phyloP scores from a whole-genome alignment of 2,329 filamentous ascomycete species.

The Scopulariopsis brevicaulis region DNA sequence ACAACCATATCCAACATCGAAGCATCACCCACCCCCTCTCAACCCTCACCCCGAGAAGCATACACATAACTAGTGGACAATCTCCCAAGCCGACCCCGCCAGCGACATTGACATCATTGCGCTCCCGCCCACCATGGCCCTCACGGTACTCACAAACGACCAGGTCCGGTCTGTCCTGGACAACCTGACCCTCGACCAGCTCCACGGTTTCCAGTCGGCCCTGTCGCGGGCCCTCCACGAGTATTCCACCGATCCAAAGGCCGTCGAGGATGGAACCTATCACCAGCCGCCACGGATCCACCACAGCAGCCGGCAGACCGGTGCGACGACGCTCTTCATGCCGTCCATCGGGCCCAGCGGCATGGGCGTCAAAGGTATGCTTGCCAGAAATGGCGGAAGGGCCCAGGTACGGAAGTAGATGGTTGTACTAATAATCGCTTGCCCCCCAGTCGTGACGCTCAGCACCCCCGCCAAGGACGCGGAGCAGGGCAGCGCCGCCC shows the following conservation, averaged over 20 bases:
- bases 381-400: background rate
- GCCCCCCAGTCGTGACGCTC: constrained; percentile 48
- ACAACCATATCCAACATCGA: too few relatives aligned
- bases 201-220: constrained; percentile 35
- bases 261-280: constrained; percentile 27
- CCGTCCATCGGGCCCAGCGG: constrained; percentile 52
- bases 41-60: background rate
- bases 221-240: constrained; percentile 45
- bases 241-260: constrained; percentile 45
- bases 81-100: too few relatives aligned
- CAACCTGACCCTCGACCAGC: constrained; percentile 37
- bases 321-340: constrained; percentile 61
- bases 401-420: background rate
- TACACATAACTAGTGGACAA: background rate
- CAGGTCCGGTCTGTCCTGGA: constrained; percentile 44
- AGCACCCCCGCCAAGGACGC: constrained; percentile 25
- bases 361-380: constrained; percentile 56
- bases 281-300: constrained; percentile 44
- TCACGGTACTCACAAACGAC: constrained; percentile 46
- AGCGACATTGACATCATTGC: background rate
- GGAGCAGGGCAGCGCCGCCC: constrained; percentile 10
- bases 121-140: constrained; percentile 31
- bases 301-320: constrained; percentile 33
- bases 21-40: background rate
- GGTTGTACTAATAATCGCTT: background rate